Evolutionary conservation across 805 yeast genomes (phyloP).

Genomic region (Teunomyces gatunensis): DNA sequence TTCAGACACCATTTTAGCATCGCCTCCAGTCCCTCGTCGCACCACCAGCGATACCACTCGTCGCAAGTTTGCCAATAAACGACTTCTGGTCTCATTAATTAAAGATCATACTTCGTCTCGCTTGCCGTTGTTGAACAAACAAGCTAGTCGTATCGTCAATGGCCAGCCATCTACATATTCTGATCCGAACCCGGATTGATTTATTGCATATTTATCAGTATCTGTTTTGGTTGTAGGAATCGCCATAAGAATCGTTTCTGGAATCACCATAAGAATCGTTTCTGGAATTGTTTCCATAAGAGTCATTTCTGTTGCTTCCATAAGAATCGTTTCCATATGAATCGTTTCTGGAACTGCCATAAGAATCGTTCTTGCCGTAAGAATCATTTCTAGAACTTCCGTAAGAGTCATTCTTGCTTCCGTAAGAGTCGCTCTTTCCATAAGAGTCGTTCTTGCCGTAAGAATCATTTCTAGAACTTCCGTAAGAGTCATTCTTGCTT

Average conservation of each 20-base stretch:
- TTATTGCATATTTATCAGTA: constrained; percentile 3
- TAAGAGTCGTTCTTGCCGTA: constrained; percentile 9
- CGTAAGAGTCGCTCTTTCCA: neutral
- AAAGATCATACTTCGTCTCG: constrained; percentile 12
- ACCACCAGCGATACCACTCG: neutral
- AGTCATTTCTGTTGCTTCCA: neutral
- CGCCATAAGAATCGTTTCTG: constrained; percentile 4
- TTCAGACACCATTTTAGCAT: constrained; percentile 28
- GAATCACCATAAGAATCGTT: constrained; percentile 6
- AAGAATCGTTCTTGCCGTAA: constrained; percentile 1
- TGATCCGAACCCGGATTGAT: no score
- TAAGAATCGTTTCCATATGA: constrained; percentile 3
- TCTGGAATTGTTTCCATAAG: neutral
- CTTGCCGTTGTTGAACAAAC: constrained; percentile 33
- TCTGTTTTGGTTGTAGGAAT: constrained; percentile 10
- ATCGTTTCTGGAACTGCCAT: constrained; percentile 6
- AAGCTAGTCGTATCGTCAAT: constrained; percentile 26
- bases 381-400: neutral
- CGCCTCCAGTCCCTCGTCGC: constrained; percentile 26
- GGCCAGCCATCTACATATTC: neutral
- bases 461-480: constrained; percentile 3
- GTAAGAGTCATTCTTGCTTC: neutral
- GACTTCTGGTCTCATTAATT: constrained; percentile 15
- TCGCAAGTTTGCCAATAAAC: constrained; percentile 9
- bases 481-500: neutral